Conservation (phyloP, 352 stramenopile genomes). For the Globisporangium carolinianum region DNA sequence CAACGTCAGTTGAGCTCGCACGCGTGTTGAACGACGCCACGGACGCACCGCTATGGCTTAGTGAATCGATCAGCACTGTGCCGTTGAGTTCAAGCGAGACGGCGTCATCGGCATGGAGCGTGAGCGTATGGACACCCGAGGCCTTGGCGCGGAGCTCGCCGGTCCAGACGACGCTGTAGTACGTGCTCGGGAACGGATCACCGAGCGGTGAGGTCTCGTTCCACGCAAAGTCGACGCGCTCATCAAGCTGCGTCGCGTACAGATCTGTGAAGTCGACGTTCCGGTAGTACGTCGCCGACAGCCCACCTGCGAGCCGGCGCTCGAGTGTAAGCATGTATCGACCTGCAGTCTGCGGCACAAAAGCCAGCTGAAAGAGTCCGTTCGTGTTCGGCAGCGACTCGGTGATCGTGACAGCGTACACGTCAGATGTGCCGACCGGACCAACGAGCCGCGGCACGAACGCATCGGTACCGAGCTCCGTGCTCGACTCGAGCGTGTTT, state of each 20-base stretch:
- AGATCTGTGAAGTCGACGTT: slow-evolving; percentile 83
- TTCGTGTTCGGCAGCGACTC: slow-evolving; percentile 78
- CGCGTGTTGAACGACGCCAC: slow-evolving; percentile 8
- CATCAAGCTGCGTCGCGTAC: slow-evolving; percentile 72
- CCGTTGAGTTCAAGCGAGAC: slow-evolving; percentile 72
- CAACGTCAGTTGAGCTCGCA: slow-evolving; percentile 9
- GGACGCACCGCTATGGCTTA: slow-evolving; percentile 6
- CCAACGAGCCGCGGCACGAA: slow-evolving; percentile 65
- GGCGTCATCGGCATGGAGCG: slow-evolving; percentile 71
- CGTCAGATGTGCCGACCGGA: slow-evolving; percentile 14
- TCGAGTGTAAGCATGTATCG: slow-evolving; percentile 73
- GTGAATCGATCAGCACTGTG: slow-evolving; percentile 52
- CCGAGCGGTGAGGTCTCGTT: slow-evolving; percentile 44
- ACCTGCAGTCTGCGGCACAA: slow-evolving; percentile 75
- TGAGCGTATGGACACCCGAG: slow-evolving; percentile 76
- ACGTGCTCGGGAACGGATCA: slow-evolving; percentile 65
- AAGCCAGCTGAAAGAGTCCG: slow-evolving; percentile 76
- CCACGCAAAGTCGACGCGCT: slow-evolving; percentile 86
- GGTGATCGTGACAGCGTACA: slow-evolving; percentile 39
- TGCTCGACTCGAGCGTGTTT: slow-evolving; percentile 85
- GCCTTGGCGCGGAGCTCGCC: slow-evolving; percentile 41
- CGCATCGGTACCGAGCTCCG: slow-evolving; percentile 35
- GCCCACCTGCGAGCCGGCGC: slow-evolving; percentile 74
- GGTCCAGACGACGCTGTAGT: slow-evolving; percentile 67
- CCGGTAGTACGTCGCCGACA: slow-evolving; percentile 89